Evolutionary conservation across 2,329 filamentous ascomycete genomes (phyloP).

Genomic region (Trichoderma citrinoviride): DNA sequence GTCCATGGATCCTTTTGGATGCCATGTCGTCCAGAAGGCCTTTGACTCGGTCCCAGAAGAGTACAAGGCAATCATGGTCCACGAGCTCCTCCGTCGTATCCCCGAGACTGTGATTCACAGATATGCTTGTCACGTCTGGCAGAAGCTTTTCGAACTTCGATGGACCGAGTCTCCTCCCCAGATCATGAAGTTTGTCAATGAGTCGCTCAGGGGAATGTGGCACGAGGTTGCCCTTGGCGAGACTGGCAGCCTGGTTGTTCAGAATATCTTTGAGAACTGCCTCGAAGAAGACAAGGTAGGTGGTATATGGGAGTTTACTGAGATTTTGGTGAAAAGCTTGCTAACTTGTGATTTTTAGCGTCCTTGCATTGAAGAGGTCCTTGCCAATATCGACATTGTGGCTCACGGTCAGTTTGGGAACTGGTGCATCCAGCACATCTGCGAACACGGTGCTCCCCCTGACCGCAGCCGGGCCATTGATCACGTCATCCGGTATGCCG

Average conservation of each 20-base stretch:
- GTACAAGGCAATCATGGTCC: slow-evolving; percentile 98
- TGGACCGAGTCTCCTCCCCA: slow-evolving; percentile 94
- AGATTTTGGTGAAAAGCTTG: slow-evolving; percentile 16
- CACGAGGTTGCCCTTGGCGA: slow-evolving; percentile 96
- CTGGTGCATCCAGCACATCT: slow-evolving; percentile 99
- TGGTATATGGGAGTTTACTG: too few species aligned
- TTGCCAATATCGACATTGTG: slow-evolving; percentile 92
- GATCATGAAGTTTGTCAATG: slow-evolving; percentile 98
- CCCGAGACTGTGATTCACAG: slow-evolving; percentile 98
- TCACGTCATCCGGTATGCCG: slow-evolving; percentile 88
- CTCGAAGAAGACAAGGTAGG: slow-evolving; percentile 95
- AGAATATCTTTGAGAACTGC: slow-evolving; percentile 99
- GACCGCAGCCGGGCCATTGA: slow-evolving; percentile 94
- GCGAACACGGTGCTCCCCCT: slow-evolving; percentile 86
- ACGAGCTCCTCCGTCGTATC: slow-evolving; percentile 89
- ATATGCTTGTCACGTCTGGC: slow-evolving; percentile 98
- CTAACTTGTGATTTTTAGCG: slow-evolving; percentile 55
- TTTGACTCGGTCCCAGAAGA: slow-evolving; percentile 97
- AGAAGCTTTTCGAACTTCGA: slow-evolving; percentile 96
- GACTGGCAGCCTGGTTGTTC: slow-evolving; percentile 95
- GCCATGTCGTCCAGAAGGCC: slow-evolving; percentile 96
- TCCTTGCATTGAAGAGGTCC: slow-evolving; percentile 93
- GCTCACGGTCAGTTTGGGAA: slow-evolving; percentile 98
- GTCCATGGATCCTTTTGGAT: slow-evolving; percentile 98
- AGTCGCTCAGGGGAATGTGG: slow-evolving; percentile 95